Conservation (phyloP, 768 basidiomycete genomes). For the Lentinula lateritia region DNA sequence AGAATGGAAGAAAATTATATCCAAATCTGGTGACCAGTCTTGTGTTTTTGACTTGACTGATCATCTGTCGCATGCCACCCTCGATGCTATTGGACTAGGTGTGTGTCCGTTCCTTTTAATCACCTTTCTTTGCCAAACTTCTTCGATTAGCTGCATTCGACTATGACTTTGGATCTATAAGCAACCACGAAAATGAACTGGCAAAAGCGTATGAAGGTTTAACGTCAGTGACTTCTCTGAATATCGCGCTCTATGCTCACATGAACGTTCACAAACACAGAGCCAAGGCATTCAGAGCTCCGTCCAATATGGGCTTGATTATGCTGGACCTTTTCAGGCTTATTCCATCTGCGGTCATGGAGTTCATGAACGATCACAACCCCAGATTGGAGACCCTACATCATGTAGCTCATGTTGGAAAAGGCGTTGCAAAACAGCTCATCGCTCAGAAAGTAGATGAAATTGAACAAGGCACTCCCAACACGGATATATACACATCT, state of each 20-base stretch:
- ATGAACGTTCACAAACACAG: neutral
- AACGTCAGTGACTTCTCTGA: constrained; percentile 17
- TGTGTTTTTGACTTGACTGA: too few species aligned
- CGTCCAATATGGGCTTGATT: neutral
- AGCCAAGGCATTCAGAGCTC: constrained; percentile 16
- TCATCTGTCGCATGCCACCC: too few species aligned
- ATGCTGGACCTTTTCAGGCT: neutral
- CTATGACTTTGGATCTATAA: constrained; percentile 36
- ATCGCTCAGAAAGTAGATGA: neutral
- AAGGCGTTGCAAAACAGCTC: constrained; percentile 5
- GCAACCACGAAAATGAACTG: constrained; percentile 30
- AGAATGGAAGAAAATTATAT: too few species aligned
- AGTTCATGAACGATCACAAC: constrained; percentile 10
- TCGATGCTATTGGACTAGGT: too few species aligned
- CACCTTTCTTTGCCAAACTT: too few species aligned
- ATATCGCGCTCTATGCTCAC: too few species aligned
- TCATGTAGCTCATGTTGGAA: neutral
- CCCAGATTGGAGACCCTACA: neutral
- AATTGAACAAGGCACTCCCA: neutral
- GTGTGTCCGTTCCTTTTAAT: too few species aligned
- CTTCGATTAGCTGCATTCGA: constrained; percentile 23
- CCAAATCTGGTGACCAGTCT: too few species aligned
- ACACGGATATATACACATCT: constrained; percentile 28
- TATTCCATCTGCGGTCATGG: constrained; percentile 16
- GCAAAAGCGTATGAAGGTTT: constrained; percentile 29